Evolutionary conservation across 2,329 filamentous ascomycete genomes (phyloP), one percentile per base, ranked within the genome.

Genomic region (Myriosclerotinia duriaeana): DNA sequence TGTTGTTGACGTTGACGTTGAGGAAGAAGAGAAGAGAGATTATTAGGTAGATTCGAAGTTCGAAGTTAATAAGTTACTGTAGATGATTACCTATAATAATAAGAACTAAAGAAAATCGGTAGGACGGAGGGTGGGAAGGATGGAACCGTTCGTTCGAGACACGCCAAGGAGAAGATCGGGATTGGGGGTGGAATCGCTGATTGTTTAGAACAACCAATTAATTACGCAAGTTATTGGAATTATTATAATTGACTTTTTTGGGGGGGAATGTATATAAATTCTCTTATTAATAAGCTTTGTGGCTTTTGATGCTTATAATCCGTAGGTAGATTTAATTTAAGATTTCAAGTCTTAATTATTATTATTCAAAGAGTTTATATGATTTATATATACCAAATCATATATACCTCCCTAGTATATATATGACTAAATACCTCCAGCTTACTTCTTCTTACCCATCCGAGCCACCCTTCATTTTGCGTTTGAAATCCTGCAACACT

Each of bases 21-120:
- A 50, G 55, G 30, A 46, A 44, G 38, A 46, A 61, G 44, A 60
- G 22, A 26, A 46, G 56, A 34, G 30, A n/a, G n/a, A n/a, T n/a
- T n/a, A n/a, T 7, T 7, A 7, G 7, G 44, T 34, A 46, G 44
- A 20, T 20, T 15, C 20, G 22, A 50, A 48, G 22, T 50, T 50
- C 44, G 17, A 60, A 22, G n/a, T 30, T 34, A 38, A 60, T 34
- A 38, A 60, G 56, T 60, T 38, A n/a, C n/a, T n/a, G n/a, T n/a
- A 61, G 58, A 61, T 61, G 58, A 61, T 61, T 50, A 38, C n/a
- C n/a, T n/a, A n/a, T n/a, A n/a, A n/a, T n/a, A 50, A 60, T 60
- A 60, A 50, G 58, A 60, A 14, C 42, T 48, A 60, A 60, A 60
- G 44, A 60, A 60, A 60, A 34, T 60, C 42, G 56, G 56, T 60